These are phyloP conservation scores for Tricholoma matsutake DNA, from an alignment of 768 basidiomycete species.

Conservation along the genomic window DNA sequence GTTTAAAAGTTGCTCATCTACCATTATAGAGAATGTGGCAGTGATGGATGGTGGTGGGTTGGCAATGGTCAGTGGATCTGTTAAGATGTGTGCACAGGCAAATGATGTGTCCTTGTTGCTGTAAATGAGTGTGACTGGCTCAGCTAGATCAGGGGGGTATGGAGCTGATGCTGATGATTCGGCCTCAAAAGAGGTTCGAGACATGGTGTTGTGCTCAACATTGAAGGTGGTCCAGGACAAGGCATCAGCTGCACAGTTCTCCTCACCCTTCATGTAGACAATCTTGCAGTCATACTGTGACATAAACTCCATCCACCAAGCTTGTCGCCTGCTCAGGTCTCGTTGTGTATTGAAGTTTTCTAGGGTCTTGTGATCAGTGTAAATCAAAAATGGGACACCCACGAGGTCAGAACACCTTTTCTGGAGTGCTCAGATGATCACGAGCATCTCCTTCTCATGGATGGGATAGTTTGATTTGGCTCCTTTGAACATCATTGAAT, in stretches of 20 bases:
- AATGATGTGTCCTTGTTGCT: too few species aligned
- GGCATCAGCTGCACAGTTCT: constrained; percentile 34
- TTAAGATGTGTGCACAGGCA: too few species aligned
- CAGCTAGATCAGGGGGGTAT: too few species aligned
- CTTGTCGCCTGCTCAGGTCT: constrained; percentile 28
- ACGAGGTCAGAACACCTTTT: constrained; percentile 25
- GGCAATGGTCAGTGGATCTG: too few species aligned
- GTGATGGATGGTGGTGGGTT: background rate
- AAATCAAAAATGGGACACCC: constrained; percentile 22
- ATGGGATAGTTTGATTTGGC: background rate
- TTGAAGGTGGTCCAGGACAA: constrained; percentile 17
- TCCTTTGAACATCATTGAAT: background rate
- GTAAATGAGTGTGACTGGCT: too few species aligned
- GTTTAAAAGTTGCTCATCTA: background rate
- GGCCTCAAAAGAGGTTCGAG: too few species aligned
- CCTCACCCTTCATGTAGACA: constrained; percentile 29
- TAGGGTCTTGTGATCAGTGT: background rate
- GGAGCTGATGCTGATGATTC: too few species aligned
- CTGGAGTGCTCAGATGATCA: constrained; percentile 28
- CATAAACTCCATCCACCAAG: constrained; percentile 32
- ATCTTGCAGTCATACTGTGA: constrained; percentile 32
- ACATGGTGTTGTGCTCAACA: constrained; percentile 3
- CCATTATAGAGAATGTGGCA: background rate
- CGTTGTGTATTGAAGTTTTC: constrained; percentile 12
- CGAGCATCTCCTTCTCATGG: constrained; percentile 34